A percentile compares a stretch with the other conserved stretches of the same genome.
These are phyloP conservation scores for Trichoderma sp. DNA, from an alignment of 2,329 filamentous ascomycete genomes.

Conservation along the genomic window DNA sequence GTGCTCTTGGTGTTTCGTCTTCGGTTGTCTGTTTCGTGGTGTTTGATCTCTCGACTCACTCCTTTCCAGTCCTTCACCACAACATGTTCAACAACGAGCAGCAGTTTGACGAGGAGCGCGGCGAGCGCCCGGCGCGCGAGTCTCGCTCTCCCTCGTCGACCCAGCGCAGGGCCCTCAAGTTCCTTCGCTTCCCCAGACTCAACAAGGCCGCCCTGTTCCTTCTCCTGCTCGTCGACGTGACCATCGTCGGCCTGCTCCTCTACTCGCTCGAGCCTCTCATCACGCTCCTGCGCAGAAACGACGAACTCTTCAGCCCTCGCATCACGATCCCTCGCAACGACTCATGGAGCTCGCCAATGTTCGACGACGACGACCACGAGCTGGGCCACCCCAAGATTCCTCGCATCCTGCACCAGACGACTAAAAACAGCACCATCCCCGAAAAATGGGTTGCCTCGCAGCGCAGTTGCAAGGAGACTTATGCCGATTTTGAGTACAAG, in stretches of 20 bases:
- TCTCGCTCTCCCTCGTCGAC: not conserved
- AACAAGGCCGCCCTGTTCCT: not conserved
- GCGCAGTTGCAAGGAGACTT: not conserved
- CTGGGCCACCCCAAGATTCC: not conserved
- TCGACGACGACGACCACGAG: not conserved
- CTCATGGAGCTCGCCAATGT: not conserved
- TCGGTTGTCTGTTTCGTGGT: not conserved
- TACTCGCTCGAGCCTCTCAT: constrained; percentile 16
- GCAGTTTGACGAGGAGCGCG: constrained; percentile 6
- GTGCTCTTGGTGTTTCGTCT: not conserved
- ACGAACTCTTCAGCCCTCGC: constrained; percentile 1
- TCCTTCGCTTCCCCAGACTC: not conserved
- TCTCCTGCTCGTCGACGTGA: not conserved
- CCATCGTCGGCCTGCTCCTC: not conserved
- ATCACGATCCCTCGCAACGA: not conserved
- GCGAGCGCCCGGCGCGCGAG: constrained; percentile 5
- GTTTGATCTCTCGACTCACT: not conserved
- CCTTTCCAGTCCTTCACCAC: not conserved
- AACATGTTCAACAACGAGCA: not conserved
- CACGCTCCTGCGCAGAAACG: constrained; percentile 3
- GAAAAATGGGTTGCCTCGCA: constrained; percentile 8
- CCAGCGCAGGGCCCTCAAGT: not conserved
- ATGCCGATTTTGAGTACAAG: constrained; percentile 13
- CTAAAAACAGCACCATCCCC: not conserved
- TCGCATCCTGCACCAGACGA: constrained; percentile 9